Evolutionary conservation across 192 early-diverging fungal species (phyloP), one percentile per base, ranked within the genome.

Genomic region (Coemansia sp.): DNA sequence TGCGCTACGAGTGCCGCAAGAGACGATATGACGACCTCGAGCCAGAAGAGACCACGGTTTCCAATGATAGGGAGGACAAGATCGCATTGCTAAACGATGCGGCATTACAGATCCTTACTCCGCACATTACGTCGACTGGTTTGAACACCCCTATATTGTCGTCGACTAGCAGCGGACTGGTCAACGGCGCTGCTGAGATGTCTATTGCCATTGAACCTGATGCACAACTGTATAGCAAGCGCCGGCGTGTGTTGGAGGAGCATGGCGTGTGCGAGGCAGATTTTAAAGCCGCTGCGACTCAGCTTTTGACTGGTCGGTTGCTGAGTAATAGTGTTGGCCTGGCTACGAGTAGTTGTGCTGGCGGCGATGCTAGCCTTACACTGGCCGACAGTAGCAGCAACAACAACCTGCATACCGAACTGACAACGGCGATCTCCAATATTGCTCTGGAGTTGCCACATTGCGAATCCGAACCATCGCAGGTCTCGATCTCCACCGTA

Each of bases 61-160:
- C 3, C 10, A 68, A 21, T 7, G 46, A 53, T n/a, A 43, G 44
- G 26, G 44, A 47, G 26, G 58, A 68, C 57, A 70, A 46, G 35
- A 21, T 71, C 30, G 53, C 65, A 16, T 35, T 65, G 16, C 65
- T 71, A 44, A 74, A 50, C 67, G 44, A 7, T 3, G 68, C 65
- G 47, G 77, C 77, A 26, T 23, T 42, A 4, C 64, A 67, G 50
- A 50, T 79, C 7, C 64, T 79, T n/a, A 40, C 68, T 28, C 67
- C 57, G 7, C 52, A 42, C 16, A 14, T 40, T 14, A 7, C 32
- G 63, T 14, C 44, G 13, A 19, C 14, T 14, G 33, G 33, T 16
- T 3, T 62, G 61, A 26, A 62, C 39, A 40, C 35, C 58, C 58
- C 30, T 49, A 8, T 21, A 21, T 8, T 21, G 16, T 49, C 46